Conservation (phyloP, 768 basidiomycete genomes). For the Kwoniella europaea region DNA sequence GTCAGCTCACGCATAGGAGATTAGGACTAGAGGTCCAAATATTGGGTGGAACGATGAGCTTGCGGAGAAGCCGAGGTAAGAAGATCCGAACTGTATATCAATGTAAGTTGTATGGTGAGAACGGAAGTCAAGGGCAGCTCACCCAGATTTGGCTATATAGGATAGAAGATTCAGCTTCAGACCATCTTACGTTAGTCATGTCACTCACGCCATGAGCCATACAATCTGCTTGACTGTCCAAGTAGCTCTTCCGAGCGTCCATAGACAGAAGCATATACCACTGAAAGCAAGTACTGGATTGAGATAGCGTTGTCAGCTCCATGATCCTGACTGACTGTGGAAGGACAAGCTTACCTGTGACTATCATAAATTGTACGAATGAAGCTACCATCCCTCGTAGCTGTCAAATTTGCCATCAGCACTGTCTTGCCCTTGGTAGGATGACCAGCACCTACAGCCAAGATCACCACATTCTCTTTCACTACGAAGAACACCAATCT, state of each 20-base stretch:
- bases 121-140: not conserved
- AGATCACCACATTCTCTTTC: slow-evolving; percentile 56
- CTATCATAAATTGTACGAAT: slow-evolving; percentile 55
- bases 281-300: slow-evolving; percentile 55
- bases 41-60: slow-evolving; percentile 55
- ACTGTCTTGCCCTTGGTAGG: not conserved
- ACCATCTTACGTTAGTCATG: not conserved
- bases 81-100: slow-evolving; percentile 42
- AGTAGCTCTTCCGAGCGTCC: slow-evolving; percentile 54
- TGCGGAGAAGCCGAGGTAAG: slow-evolving; percentile 54
- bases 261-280: slow-evolving; percentile 55
- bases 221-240: slow-evolving; percentile 57
- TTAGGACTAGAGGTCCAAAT: slow-evolving; percentile 56
- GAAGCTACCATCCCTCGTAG: slow-evolving; percentile 56
- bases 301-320: not conserved
- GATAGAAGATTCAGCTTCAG: not conserved
- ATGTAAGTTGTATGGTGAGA: slow-evolving; percentile 4
- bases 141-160: slow-evolving; percentile 47
- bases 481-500: slow-evolving; percentile 56
- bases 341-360: slow-evolving; percentile 37
- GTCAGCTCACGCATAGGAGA: slow-evolving; percentile 54
- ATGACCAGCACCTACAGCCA: slow-evolving; percentile 45
- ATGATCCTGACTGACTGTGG: not conserved
- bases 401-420: slow-evolving; percentile 22
- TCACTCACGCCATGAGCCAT: slow-evolving; percentile 57